These are phyloP conservation scores for Chlamydomonas reinhardtii DNA, from an alignment of 163 green algal genomes.

Conservation along the genomic window DNA sequence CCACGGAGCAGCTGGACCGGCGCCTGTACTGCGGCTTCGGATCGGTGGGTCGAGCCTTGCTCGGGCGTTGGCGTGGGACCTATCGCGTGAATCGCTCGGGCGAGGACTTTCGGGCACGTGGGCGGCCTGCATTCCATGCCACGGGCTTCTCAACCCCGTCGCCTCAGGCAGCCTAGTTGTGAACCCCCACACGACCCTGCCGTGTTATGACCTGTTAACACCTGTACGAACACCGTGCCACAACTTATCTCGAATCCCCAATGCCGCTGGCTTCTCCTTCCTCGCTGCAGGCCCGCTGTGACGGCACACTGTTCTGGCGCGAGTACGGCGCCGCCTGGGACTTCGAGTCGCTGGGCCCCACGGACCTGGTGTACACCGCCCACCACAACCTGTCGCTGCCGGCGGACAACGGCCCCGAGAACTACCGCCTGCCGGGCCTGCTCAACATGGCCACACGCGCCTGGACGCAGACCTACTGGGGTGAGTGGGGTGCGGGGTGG, in stretches of 20 bases:
- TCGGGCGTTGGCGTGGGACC: too few species aligned
- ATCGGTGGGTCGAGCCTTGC: not conserved
- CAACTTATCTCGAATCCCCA: too few species aligned
- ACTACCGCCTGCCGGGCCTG: slow-evolving; percentile 28
- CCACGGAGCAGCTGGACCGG: not conserved
- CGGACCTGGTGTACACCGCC: not conserved
- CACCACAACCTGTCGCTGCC: slow-evolving; percentile 31
- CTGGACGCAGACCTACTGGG: slow-evolving; percentile 22
- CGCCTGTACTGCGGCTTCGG: slow-evolving; percentile 47
- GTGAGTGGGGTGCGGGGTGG: not conserved
- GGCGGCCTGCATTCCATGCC: too few species aligned
- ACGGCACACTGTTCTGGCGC: slow-evolving; percentile 22
- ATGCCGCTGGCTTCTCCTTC: too few species aligned
- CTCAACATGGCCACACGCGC: slow-evolving; percentile 39
- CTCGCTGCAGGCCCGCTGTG: slow-evolving; percentile 34
- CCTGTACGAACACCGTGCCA: too few species aligned
- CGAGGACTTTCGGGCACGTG: too few species aligned
- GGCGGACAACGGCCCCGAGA: not conserved
- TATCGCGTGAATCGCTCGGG: too few species aligned
- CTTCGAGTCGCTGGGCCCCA: slow-evolving; percentile 21
- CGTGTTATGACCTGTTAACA: too few species aligned
- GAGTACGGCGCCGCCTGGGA: slow-evolving; percentile 38
- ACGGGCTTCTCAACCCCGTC: too few species aligned
- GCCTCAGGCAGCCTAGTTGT: too few species aligned
- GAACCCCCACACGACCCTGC: too few species aligned